Base-by-base conservation (phyloP, 352 stramenopile genomes). In the Aphanomyces invadans region DNA sequence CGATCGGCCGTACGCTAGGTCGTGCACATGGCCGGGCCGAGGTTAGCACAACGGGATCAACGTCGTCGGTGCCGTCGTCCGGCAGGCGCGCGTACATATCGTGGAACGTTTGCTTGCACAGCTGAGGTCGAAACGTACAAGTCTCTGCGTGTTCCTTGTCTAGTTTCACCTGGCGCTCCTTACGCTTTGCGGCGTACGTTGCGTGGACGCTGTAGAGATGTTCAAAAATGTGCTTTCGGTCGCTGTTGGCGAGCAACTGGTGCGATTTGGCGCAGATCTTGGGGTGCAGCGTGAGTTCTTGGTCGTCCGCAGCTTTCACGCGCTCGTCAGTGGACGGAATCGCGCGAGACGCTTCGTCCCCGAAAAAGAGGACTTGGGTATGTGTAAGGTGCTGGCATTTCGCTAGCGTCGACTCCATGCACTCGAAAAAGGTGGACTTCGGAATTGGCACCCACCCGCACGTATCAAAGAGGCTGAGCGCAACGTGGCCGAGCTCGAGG, bases 121-220 rank as follows among this genome's bases (percentile, higher is more conserved):
- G 59, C 19, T 69, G 85, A 21, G 83, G 83, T 25, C 83, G 78
- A 63, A 90, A 92, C 25, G 83, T 80, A 51, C 88, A 80, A 7
- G 73, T 29, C 46, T 79, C 76, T 10, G 73, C 73, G 31, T 87
- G 86, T 57, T 89, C 80, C 12, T 76, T 76, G 60, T 83, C 72
- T 2, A 80, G 72, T 68, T 88, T 78, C 49, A 81, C 82, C 42
- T 68, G 64, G 15, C 73, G 68, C 54, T 86, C 74, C 54, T 79
- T 71, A 28, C 83, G 83, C 21, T 77, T 76, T 28, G 83, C 72
- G 12, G 77, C 72, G 63, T 92, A 90, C 62, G 89, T 81, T 25
- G 86, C 75, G 36, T 81, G 86, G 63, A 90, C 86, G 68, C 89
- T 79, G 32, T 87, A 85, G 9, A 92, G 74, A 5, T 78, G 75